Percentiles rank a stretch among this genome's conserved stretches.
Conservation (phyloP, 2,329 filamentous ascomycete species). For the Alternaria sp. region DNA sequence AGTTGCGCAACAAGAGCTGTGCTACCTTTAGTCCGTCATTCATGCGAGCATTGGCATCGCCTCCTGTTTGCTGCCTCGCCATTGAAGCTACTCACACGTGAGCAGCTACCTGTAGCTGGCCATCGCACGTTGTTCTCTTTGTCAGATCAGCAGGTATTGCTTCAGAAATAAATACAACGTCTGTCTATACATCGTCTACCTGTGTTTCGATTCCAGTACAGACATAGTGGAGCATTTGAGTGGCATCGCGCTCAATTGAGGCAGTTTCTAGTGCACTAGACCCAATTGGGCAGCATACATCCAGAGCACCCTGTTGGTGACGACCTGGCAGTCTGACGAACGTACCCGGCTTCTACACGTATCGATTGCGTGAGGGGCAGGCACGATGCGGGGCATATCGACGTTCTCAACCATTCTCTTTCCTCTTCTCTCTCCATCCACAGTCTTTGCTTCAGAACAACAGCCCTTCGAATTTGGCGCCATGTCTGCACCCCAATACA, state of each 20-base stretch:
- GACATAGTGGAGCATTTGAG: neutral
- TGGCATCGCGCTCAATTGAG: constrained; percentile 37
- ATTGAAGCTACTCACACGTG: neutral
- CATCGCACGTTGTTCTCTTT: neutral
- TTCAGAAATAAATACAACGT: neutral
- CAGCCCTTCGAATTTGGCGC: constrained; percentile 44
- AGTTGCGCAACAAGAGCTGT: neutral
- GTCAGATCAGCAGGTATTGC: neutral
- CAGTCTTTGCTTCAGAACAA: constrained; percentile 35
- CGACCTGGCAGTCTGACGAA: constrained; percentile 22
- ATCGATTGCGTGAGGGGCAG: constrained; percentile 11
- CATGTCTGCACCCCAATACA: constrained; percentile 57
- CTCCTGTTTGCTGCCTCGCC: neutral
- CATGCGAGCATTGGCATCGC: neutral
- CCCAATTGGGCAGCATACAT: constrained; percentile 20
- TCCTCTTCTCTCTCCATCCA: constrained; percentile 16
- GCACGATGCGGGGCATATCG: constrained; percentile 35
- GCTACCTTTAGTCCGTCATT: no score
- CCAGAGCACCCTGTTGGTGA: constrained; percentile 42
- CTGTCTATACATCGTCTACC: neutral
- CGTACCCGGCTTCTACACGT: constrained; percentile 3
- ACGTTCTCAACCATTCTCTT: constrained; percentile 18
- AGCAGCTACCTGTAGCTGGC: neutral
- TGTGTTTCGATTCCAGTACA: neutral
- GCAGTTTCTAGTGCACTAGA: constrained; percentile 30